Evolutionary conservation across 2,329 filamentous ascomycete genomes (phyloP).

Genomic region (Botryotinia globosa): DNA sequence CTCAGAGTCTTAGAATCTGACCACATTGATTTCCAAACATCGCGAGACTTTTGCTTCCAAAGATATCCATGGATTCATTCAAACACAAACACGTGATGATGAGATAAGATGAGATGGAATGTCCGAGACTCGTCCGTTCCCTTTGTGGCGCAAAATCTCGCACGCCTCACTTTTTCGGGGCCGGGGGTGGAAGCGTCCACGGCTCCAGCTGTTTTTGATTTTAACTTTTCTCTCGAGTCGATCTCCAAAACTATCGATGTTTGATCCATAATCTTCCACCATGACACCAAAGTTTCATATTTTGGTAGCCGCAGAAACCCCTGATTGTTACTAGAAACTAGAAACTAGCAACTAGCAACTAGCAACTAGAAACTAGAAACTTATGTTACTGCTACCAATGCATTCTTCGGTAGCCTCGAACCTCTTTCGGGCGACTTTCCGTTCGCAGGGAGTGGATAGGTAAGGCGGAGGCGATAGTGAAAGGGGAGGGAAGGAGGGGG

Average conservation of each 20-base stretch:
- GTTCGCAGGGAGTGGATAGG: neutral
- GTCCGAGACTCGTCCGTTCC: neutral
- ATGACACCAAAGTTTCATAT: conserved; percentile 14
- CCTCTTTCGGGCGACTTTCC: neutral
- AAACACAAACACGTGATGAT: neutral
- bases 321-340: neutral
- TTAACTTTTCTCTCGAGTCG: neutral
- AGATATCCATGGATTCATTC: neutral
- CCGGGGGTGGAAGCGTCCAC: neutral
- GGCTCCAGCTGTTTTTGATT: neutral
- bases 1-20: neutral
- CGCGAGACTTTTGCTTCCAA: neutral
- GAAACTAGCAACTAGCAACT: too few relatives aligned
- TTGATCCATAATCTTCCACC: conserved; percentile 15
- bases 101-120: neutral
- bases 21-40: neutral
- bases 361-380: neutral
- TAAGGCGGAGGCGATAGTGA: neutral
- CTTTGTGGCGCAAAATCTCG: conserved; percentile 9
- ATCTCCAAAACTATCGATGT: conserved; percentile 20
- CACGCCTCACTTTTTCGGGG: conserved; percentile 3
- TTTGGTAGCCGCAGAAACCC: neutral
- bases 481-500: neutral
- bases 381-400: neutral
- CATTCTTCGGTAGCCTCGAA: conserved; percentile 12